Evolutionary conservation across 2,329 filamentous ascomycete species (phyloP).

Genomic region (Capronia americana): DNA sequence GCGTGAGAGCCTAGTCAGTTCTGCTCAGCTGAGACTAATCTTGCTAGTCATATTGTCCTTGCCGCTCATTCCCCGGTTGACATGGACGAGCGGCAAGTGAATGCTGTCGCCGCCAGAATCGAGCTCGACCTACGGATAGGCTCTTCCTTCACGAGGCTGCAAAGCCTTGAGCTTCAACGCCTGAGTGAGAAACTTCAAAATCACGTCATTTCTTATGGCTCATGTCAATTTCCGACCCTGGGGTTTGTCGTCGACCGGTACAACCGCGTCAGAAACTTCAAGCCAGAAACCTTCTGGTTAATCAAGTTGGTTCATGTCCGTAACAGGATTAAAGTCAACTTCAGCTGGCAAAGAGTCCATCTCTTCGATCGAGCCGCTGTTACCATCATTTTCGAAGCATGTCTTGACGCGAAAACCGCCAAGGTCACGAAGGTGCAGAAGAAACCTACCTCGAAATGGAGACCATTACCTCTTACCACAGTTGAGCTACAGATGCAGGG

Average conservation of each 20-base stretch:
- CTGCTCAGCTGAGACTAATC: neutral
- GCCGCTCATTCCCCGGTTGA: slow-evolving; percentile 78
- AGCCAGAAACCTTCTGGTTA: slow-evolving; percentile 89
- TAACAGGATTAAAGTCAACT: slow-evolving; percentile 79
- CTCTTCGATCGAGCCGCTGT: slow-evolving; percentile 88
- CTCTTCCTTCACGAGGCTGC: slow-evolving; percentile 86
- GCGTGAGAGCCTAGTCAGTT: slow-evolving; percentile 65
- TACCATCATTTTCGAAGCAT: slow-evolving; percentile 83
- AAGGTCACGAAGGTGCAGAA: slow-evolving; percentile 84
- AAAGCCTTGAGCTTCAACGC: slow-evolving; percentile 77
- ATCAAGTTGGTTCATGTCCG: slow-evolving; percentile 83
- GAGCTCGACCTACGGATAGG: slow-evolving; percentile 93
- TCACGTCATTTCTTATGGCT: slow-evolving; percentile 81
- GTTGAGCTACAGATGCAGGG: slow-evolving; percentile 97
- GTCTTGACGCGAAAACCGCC: slow-evolving; percentile 75
- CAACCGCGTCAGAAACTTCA: slow-evolving; percentile 90
- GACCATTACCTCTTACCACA: slow-evolving; percentile 89
- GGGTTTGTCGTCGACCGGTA: slow-evolving; percentile 98
- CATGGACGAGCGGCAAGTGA: slow-evolving; percentile 83
- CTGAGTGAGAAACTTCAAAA: slow-evolving; percentile 72
- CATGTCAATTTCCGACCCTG: slow-evolving; percentile 94
- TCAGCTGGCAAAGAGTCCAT: slow-evolving; percentile 80
- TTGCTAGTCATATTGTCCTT: slow-evolving; percentile 76
- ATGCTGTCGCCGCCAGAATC: slow-evolving; percentile 85
- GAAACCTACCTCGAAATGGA: slow-evolving; percentile 93